A percentile compares a stretch with the other conserved stretches of the same genome.
Conservation (phyloP, 805 yeast species). For the Candida anglica region DNA sequence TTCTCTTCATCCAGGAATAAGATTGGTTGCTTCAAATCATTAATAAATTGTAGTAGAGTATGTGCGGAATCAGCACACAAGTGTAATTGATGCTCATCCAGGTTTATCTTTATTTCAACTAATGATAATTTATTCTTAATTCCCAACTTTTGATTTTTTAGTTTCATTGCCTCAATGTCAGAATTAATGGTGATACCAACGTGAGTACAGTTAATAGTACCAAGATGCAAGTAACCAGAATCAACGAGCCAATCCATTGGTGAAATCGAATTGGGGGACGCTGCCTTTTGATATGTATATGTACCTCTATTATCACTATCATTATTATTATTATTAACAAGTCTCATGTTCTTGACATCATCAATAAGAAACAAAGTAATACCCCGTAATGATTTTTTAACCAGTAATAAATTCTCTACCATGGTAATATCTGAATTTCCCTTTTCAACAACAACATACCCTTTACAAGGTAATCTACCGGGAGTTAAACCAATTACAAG, state of each 20-base stretch:
- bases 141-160: slow-evolving; percentile 14
- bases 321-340: not conserved
- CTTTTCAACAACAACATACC: slow-evolving; percentile 45
- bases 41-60: slow-evolving; percentile 60
- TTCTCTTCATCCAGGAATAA: slow-evolving; percentile 57
- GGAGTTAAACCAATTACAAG: slow-evolving; percentile 65
- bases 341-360: slow-evolving; percentile 32
- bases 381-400: slow-evolving; percentile 47
- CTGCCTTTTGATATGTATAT: too few species aligned
- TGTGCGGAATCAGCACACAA: slow-evolving; percentile 85
- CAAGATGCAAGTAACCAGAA: slow-evolving; percentile 54
- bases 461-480: slow-evolving; percentile 51
- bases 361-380: slow-evolving; percentile 59
- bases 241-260: slow-evolving; percentile 35
- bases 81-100: slow-evolving; percentile 48
- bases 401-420: slow-evolving; percentile 22
- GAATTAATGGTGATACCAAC: slow-evolving; percentile 28
- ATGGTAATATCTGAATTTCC: slow-evolving; percentile 51
- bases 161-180: slow-evolving; percentile 15
- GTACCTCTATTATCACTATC: too few species aligned
- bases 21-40: slow-evolving; percentile 70
- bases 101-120: slow-evolving; percentile 42
- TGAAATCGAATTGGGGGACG: slow-evolving; percentile 10
- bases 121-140: slow-evolving; percentile 20
- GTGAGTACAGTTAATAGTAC: slow-evolving; percentile 36